Percentiles rank a stretch among this genome's conserved stretches.
Conservation (phyloP, 208 protist species). For the Acanthamoeba castellanii region DNA sequence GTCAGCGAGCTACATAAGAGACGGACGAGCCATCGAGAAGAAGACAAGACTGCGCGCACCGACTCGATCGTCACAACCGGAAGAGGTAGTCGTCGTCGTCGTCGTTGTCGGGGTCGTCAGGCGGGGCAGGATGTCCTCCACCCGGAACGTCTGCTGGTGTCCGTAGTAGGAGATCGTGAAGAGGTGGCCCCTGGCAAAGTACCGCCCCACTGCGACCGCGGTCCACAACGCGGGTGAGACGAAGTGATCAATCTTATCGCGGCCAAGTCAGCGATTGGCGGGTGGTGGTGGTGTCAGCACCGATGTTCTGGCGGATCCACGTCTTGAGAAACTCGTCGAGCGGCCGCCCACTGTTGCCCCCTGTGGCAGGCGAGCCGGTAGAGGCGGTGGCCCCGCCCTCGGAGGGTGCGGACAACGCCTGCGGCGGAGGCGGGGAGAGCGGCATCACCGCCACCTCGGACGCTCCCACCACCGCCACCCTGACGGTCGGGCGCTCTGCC, state of each 20-base stretch:
- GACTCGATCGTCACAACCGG: background rate
- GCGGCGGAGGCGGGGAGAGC: slow-evolving; percentile 5
- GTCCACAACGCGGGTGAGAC: background rate
- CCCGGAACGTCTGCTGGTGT: slow-evolving; percentile 17
- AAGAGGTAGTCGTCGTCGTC: background rate
- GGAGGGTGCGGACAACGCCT: background rate
- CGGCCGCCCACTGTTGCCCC: background rate
- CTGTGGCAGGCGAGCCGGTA: no score
- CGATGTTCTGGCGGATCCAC: slow-evolving; percentile 50
- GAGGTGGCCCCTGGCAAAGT: background rate
- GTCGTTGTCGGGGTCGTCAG: background rate
- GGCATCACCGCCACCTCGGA: background rate
- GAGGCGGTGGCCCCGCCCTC: background rate
- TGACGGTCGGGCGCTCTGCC: background rate
- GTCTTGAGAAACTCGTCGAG: slow-evolving; percentile 22
- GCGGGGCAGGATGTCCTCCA: slow-evolving; percentile 4
- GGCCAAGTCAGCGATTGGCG: no score
- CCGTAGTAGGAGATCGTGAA: slow-evolving; percentile 59
- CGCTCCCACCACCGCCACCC: slow-evolving; percentile 1
- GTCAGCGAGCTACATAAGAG: background rate
- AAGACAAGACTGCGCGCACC: background rate
- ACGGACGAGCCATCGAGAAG: background rate
- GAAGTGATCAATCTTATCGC: no score
- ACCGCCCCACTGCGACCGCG: background rate
- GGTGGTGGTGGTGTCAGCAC: background rate